A percentile compares a stretch with the other conserved stretches of the same genome.
phyloP scores from a whole-genome alignment of 805 yeast genomes.

The Metschnikowia picachoensis region DNA sequence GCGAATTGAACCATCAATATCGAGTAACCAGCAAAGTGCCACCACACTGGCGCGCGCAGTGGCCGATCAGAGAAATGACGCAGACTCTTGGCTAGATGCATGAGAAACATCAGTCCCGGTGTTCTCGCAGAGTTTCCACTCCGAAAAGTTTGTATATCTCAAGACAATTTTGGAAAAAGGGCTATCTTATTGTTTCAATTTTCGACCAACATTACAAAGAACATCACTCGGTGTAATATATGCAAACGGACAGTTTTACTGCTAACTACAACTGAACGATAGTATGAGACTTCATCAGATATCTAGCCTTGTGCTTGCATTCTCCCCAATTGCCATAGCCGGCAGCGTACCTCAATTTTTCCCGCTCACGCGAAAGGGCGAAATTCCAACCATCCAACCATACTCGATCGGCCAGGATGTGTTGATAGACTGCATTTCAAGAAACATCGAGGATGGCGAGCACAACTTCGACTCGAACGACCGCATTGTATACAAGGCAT shows the following conservation, averaged over 20 bases:
- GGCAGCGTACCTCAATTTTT: slow-evolving; percentile 24
- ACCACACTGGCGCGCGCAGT: no score
- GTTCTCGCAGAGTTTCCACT: no score
- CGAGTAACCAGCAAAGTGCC: no score
- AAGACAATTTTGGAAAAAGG: no score
- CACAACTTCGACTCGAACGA: slow-evolving; percentile 65
- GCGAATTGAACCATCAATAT: no score
- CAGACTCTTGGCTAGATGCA: no score
- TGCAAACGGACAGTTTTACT: neutral
- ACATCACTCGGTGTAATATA: no score
- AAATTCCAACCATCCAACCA: slow-evolving; percentile 36
- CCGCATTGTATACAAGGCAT: slow-evolving; percentile 51
- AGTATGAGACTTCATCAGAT: neutral
- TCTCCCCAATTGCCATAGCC: slow-evolving; percentile 4
- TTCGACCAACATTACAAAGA: no score
- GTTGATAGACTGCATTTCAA: slow-evolving; percentile 54
- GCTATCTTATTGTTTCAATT: no score
- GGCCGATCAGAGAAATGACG: no score
- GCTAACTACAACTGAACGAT: neutral
- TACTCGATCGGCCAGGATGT: slow-evolving; percentile 40
- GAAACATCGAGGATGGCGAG: slow-evolving; percentile 74
- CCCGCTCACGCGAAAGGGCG: slow-evolving; percentile 37
- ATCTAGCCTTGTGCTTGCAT: neutral
- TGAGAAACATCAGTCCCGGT: no score
- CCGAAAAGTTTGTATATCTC: no score